These are phyloP conservation scores for Rhizopus delemar DNA, from an alignment of 371 early-diverging fungal genomes.

Conservation along the genomic window DNA sequence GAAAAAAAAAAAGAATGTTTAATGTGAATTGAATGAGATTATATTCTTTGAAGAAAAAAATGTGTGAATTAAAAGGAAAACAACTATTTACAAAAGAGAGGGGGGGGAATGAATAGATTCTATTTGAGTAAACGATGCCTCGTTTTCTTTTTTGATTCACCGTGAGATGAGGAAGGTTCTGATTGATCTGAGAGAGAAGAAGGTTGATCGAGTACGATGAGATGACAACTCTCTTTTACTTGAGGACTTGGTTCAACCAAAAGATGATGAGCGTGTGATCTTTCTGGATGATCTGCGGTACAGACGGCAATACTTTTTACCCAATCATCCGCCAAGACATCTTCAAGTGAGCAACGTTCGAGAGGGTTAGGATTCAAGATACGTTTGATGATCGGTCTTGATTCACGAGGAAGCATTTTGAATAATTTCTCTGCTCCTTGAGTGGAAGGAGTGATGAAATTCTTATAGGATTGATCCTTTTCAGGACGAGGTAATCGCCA, in stretches of 20 bases:
- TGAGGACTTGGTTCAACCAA: constrained; percentile 34
- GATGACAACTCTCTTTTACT: constrained; percentile 26
- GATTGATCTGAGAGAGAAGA: constrained; percentile 3
- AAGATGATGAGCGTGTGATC: constrained; percentile 47
- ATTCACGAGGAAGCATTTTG: constrained; percentile 51
- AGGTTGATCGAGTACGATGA: constrained; percentile 25
- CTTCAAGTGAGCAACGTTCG: constrained; percentile 46
- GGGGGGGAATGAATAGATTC: not conserved
- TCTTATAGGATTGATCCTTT: constrained; percentile 48
- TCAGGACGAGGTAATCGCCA: constrained; percentile 66
- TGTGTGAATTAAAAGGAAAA: not conserved
- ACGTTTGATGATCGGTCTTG: constrained; percentile 41
- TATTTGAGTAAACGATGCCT: constrained; percentile 5
- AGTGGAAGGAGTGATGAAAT: constrained; percentile 25
- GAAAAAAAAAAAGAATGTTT: constrained; percentile 9
- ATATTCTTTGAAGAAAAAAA: not conserved
- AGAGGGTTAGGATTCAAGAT: constrained; percentile 58
- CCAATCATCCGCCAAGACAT: constrained; percentile 60
- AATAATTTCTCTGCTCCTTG: constrained; percentile 32
- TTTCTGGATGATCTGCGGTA: constrained; percentile 28
- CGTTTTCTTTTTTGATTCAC: constrained; percentile 5
- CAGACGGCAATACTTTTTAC: constrained; percentile 58
- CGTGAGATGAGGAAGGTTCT: not conserved
- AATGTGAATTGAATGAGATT: not conserved
- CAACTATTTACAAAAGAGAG: constrained; percentile 1